phyloP scores from a whole-genome alignment of 1,284 basidiomycete species.

The Meira nashicola region DNA sequence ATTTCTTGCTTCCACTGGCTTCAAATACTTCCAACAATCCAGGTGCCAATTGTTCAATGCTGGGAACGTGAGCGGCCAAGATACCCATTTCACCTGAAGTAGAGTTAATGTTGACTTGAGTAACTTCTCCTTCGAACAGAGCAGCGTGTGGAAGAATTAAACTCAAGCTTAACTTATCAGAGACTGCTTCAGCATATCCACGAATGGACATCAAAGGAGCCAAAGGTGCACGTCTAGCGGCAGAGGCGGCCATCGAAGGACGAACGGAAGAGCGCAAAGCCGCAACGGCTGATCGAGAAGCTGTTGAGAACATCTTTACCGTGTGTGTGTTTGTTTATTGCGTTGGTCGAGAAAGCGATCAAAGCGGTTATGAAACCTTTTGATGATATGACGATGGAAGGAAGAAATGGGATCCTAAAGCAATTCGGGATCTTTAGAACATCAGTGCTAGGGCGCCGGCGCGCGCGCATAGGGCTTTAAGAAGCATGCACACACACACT shows the following conservation, averaged over 20 bases:
- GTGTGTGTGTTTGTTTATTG: neutral
- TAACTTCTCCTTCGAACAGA: conserved; percentile 17
- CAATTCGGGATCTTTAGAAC: too few species aligned
- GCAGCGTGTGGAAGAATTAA: conserved; percentile 42
- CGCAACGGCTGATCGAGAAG: conserved; percentile 12
- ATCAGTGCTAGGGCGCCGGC: too few species aligned
- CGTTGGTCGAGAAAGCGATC: too few species aligned
- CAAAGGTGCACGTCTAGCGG: conserved; percentile 6
- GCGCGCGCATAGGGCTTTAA: too few species aligned
- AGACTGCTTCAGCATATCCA: conserved; percentile 51
- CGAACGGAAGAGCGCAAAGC: conserved; percentile 15
- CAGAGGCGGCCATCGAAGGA: conserved; percentile 3
- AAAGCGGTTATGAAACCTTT: too few species aligned
- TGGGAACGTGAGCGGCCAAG: conserved; percentile 43
- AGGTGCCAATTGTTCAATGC: conserved; percentile 50
- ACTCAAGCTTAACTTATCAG: conserved; percentile 49
- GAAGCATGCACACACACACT: too few species aligned
- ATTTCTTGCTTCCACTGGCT: conserved; percentile 44
- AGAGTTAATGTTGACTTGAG: conserved; percentile 39
- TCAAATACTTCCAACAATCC: conserved; percentile 52
- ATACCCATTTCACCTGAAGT: conserved; percentile 52
- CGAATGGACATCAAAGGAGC: conserved; percentile 25
- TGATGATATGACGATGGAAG: too few species aligned
- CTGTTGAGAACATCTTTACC: conserved; percentile 4
- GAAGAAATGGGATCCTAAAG: too few species aligned